Percentiles rank a stretch among this genome's conserved stretches.
Evolutionary conservation across 148 eudicot genomes (phyloP).

Genomic region (Amaranthus palmeri): DNA sequence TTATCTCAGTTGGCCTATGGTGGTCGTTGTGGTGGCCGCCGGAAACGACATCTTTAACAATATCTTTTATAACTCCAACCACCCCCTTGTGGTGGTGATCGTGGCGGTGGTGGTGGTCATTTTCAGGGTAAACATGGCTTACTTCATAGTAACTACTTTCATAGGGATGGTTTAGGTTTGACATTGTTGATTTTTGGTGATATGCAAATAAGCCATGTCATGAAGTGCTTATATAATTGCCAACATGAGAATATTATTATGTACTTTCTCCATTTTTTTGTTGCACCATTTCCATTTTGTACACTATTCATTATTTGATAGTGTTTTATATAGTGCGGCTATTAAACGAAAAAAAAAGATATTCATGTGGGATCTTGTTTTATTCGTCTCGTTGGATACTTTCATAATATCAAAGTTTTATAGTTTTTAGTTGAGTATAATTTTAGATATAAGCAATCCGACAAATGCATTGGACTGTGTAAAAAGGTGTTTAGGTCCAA

Average conservation of each 20-base stretch:
- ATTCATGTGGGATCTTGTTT: no score
- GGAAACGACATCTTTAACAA: not conserved
- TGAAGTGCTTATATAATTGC: constrained; percentile 9
- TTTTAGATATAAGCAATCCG: no score
- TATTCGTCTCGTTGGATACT: no score
- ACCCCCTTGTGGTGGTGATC: constrained; percentile 1
- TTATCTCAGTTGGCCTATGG: not conserved
- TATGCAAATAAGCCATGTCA: not conserved
- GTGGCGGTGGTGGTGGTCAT: not conserved
- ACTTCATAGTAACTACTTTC: constrained; percentile 20
- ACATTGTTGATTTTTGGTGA: constrained; percentile 13
- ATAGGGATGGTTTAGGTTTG: constrained; percentile 9
- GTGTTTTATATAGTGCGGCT: no score
- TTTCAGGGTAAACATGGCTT: not conserved
- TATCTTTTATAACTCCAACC: not conserved
- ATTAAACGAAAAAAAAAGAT: no score
- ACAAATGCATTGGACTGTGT: no score
- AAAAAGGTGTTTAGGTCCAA: no score
- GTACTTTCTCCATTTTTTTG: no score
- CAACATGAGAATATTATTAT: constrained; percentile 7
- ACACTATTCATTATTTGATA: no score
- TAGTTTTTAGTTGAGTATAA: no score
- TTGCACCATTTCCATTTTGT: no score
- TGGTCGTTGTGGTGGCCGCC: constrained; percentile 12
- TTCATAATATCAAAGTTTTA: no score